Percentiles rank a stretch among this genome's conserved stretches.
Evolutionary conservation across 179 eudicot genomes (phyloP).

Genomic region (Pouteria campechiana): DNA sequence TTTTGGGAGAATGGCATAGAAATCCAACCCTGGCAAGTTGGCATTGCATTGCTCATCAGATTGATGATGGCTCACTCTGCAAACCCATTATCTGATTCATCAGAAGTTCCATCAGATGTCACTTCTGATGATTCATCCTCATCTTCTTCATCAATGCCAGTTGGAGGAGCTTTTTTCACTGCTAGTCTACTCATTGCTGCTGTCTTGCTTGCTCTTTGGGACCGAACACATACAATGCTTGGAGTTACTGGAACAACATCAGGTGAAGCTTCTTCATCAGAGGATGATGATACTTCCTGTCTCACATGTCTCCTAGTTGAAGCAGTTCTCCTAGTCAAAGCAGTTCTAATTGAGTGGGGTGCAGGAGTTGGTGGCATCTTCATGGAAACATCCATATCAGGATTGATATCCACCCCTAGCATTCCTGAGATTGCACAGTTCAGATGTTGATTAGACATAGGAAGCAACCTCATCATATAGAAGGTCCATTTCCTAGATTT

Average conservation of each 20-base stretch:
- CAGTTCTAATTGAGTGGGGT: slow-evolving; percentile 43
- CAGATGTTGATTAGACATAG: neutral
- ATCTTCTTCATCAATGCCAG: slow-evolving; percentile 25
- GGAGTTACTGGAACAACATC: slow-evolving; percentile 40
- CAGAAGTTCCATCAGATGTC: slow-evolving; percentile 67
- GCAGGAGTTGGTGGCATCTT: slow-evolving; percentile 71
- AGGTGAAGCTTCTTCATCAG: slow-evolving; percentile 44
- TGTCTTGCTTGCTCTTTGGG: slow-evolving; percentile 93
- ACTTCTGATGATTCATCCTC: slow-evolving; percentile 48
- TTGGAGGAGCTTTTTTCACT: slow-evolving; percentile 18
- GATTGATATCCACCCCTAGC: slow-evolving; percentile 40
- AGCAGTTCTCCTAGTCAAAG: slow-evolving; percentile 31
- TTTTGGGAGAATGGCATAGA: too few relatives aligned
- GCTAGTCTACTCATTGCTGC: slow-evolving; percentile 73
- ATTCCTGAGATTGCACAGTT: slow-evolving; percentile 27
- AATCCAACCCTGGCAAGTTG: too few relatives aligned
- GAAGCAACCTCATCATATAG: too few relatives aligned
- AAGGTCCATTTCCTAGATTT: too few relatives aligned
- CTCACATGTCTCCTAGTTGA: slow-evolving; percentile 40
- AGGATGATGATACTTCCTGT: slow-evolving; percentile 66
- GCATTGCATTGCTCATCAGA: too few relatives aligned
- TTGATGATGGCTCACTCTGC: too few relatives aligned
- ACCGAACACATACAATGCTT: slow-evolving; percentile 35
- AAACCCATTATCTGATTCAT: slow-evolving; percentile 25
- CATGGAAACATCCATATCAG: slow-evolving; percentile 23